Evolutionary conservation across 257 asterid genomes (phyloP).

Genomic region (Penstemon newberryi): DNA sequence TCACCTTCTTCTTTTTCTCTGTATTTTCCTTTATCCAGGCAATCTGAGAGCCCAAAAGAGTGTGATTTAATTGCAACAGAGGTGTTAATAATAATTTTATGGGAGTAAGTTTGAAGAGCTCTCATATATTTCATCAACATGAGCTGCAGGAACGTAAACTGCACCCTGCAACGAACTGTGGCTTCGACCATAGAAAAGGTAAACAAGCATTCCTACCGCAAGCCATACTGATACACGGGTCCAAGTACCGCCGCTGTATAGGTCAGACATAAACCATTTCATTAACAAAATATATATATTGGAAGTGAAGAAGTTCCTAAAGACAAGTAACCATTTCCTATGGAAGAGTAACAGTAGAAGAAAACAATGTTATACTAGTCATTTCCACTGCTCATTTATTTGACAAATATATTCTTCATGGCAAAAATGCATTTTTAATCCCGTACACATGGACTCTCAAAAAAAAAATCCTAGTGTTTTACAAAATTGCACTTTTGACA

Average conservation of each 20-base stretch:
- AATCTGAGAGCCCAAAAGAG: neutral
- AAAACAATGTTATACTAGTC: no score
- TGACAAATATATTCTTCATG: no score
- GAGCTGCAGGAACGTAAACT: constrained; percentile 87
- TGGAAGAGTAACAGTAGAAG: no score
- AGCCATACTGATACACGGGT: constrained; percentile 83
- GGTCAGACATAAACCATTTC: neutral
- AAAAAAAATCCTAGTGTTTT: no score
- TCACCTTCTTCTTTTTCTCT: neutral
- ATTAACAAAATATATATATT: no score
- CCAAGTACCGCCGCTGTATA: constrained; percentile 77
- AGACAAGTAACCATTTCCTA: no score
- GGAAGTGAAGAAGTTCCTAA: no score
- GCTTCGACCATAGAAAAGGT: constrained; percentile 65
- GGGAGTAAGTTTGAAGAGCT: constrained; percentile 42
- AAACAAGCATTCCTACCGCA: constrained; percentile 56
- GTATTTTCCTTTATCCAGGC: neutral
- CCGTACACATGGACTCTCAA: no score
- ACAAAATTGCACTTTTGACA: no score
- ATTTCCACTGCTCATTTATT: no score
- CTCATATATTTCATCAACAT: constrained; percentile 78
- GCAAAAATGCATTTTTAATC: no score
- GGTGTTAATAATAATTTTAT: constrained; percentile 11
- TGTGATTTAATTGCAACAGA: neutral
- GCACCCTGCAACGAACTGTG: constrained; percentile 77